Evolutionary conservation across 179 eudicot species (phyloP).

Genomic region (Pouteria campechiana): DNA sequence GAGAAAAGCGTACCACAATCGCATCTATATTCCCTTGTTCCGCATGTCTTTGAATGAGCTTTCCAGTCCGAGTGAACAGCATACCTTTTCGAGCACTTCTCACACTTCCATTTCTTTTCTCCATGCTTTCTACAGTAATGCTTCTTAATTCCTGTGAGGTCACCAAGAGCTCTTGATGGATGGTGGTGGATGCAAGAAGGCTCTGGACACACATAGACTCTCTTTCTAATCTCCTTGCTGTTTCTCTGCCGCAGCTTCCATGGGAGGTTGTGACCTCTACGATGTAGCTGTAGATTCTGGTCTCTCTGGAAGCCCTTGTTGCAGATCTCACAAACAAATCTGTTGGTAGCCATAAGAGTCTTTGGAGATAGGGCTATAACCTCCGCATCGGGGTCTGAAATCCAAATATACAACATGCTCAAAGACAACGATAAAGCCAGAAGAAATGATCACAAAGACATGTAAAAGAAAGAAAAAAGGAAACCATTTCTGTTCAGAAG

Average conservation of each 20-base stretch:
- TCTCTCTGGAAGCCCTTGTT: constrained; percentile 95
- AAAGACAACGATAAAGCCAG: neutral
- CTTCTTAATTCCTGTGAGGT: constrained; percentile 91
- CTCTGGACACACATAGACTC: constrained; percentile 86
- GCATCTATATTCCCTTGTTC: constrained; percentile 87
- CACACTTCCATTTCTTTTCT: constrained; percentile 83
- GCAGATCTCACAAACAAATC: constrained; percentile 88
- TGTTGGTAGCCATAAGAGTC: constrained; percentile 57
- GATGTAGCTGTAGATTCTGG: constrained; percentile 78
- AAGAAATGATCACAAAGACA: neutral
- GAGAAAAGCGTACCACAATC: constrained; percentile 91
- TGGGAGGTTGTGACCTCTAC: constrained; percentile 92
- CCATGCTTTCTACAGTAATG: constrained; percentile 90
- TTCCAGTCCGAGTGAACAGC: constrained; percentile 97
- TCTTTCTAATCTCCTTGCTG: constrained; percentile 40
- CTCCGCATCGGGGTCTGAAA: constrained; percentile 86
- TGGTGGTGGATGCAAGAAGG: constrained; percentile 78
- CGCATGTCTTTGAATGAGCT: constrained; percentile 90
- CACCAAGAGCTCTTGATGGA: constrained; percentile 91
- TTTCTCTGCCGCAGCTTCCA: constrained; percentile 84
- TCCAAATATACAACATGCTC: too few relatives aligned
- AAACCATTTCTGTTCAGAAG: neutral
- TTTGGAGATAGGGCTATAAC: constrained; percentile 87
- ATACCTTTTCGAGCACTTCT: constrained; percentile 78
- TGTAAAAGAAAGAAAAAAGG: neutral